Conservation (phyloP, 1,284 basidiomycete species). For the Schizophyllum amplum region DNA sequence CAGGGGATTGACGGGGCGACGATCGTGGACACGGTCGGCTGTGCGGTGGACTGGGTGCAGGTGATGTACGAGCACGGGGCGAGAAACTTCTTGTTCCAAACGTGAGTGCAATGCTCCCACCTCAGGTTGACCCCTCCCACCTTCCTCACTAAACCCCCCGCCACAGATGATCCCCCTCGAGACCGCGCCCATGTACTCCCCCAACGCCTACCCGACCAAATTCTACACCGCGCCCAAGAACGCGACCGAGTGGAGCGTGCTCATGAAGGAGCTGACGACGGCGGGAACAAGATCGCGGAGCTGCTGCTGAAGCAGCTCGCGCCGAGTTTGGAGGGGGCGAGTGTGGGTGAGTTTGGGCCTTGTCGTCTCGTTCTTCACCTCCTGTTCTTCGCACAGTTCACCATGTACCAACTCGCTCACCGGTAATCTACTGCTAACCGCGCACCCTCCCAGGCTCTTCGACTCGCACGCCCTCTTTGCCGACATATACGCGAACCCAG, state of each 20-base stretch:
- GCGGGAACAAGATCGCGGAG: constrained; percentile 33
- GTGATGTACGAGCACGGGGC: constrained; percentile 31
- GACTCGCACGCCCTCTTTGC: constrained; percentile 46
- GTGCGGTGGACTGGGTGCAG: constrained; percentile 38
- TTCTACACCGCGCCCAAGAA: constrained; percentile 39
- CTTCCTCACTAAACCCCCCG: background rate
- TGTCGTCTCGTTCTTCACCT: background rate
- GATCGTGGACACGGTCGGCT: constrained; percentile 31
- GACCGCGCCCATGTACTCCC: constrained; percentile 32
- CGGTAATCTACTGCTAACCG: no score
- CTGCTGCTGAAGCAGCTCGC: constrained; percentile 33
- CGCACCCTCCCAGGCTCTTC: no score
- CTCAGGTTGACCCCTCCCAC: background rate
- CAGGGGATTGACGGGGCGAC: constrained; percentile 23
- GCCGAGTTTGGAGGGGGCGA: constrained; percentile 24
- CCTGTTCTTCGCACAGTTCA: no score
- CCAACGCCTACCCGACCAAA: constrained; percentile 30
- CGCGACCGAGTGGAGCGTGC: constrained; percentile 40
- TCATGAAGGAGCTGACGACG: constrained; percentile 35
- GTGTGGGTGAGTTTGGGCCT: constrained; percentile 20
- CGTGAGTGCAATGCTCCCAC: constrained; percentile 17
- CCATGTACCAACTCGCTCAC: no score
- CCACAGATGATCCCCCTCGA: constrained; percentile 41
- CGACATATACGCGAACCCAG: constrained; percentile 43
- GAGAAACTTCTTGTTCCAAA: constrained; percentile 41